Percentiles rank a stretch among this genome's conserved stretches.
Conservation (phyloP, 2,329 filamentous ascomycete genomes). For the Aspergillus amoenus region DNA sequence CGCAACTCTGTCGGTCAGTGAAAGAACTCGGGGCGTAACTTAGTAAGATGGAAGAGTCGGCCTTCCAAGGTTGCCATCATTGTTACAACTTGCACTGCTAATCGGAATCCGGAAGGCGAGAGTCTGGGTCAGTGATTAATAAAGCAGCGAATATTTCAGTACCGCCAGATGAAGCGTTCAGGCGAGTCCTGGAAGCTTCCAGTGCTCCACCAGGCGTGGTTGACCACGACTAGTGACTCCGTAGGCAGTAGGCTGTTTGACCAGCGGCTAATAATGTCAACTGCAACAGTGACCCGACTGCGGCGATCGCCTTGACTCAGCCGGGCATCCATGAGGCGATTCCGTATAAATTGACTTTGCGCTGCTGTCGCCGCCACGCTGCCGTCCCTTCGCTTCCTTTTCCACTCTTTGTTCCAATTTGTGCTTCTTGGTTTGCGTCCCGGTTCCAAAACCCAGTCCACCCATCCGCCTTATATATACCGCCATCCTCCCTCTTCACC, state of each 20-base stretch:
- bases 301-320: slow-evolving; percentile 18
- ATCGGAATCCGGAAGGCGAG: neutral
- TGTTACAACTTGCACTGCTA: neutral
- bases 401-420: slow-evolving; percentile 9
- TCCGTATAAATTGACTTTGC: slow-evolving; percentile 26
- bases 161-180: neutral
- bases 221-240: too few relatives aligned
- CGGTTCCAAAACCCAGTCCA: neutral
- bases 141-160: slow-evolving; percentile 7
- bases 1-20: too few relatives aligned
- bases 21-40: too few relatives aligned
- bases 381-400: slow-evolving; percentile 8
- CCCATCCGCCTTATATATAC: slow-evolving; percentile 1
- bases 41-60: too few relatives aligned
- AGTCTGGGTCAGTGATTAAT: slow-evolving; percentile 5
- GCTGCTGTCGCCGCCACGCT: slow-evolving; percentile 19
- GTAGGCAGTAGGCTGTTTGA: neutral
- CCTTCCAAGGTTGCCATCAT: neutral
- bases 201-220: slow-evolving; percentile 7
- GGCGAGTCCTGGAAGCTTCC: slow-evolving; percentile 9
- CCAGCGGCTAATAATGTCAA: neutral
- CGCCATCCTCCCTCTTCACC: slow-evolving; percentile 1
- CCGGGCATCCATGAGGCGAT: slow-evolving; percentile 15
- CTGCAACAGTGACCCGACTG: neutral
- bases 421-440: slow-evolving; percentile 2